A percentile compares a stretch with the other conserved stretches of the same genome.
Conservation (phyloP, 2,329 filamentous ascomycete species). For the Fusarium succisae region DNA sequence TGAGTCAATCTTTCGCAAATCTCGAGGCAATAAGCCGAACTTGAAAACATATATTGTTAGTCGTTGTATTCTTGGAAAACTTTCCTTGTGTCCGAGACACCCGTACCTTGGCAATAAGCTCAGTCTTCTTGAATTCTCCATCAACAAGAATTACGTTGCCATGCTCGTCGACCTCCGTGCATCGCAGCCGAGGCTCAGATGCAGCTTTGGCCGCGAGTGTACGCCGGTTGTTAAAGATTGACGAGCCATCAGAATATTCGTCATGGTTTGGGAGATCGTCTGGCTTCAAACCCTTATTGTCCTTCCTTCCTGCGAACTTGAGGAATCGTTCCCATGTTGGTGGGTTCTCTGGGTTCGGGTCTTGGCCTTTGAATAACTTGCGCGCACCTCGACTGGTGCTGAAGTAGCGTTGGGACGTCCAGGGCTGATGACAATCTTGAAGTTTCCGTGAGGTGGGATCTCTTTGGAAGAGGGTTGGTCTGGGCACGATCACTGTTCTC, state of each 20-base stretch:
- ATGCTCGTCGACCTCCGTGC: slow-evolving; percentile 93
- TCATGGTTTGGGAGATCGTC: slow-evolving; percentile 67
- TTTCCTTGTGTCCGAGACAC: not conserved
- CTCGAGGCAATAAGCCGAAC: slow-evolving; percentile 92
- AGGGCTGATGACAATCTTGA: slow-evolving; percentile 8
- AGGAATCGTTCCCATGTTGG: slow-evolving; percentile 61
- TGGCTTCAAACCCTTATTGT: slow-evolving; percentile 57
- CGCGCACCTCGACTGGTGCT: slow-evolving; percentile 42
- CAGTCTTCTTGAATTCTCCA: slow-evolving; percentile 96
- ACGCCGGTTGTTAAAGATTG: slow-evolving; percentile 74
- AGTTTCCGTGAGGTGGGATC: slow-evolving; percentile 32
- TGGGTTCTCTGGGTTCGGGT: slow-evolving; percentile 34
- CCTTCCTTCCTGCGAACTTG: slow-evolving; percentile 52
- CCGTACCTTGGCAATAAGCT: slow-evolving; percentile 89
- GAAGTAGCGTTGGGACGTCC: slow-evolving; percentile 37
- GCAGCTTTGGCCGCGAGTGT: slow-evolving; percentile 78
- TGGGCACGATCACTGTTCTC: slow-evolving; percentile 32
- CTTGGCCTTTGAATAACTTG: slow-evolving; percentile 35
- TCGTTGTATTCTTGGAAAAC: not conserved
- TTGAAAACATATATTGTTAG: slow-evolving; percentile 47
- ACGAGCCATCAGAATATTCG: slow-evolving; percentile 65
- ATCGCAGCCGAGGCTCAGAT: slow-evolving; percentile 86
- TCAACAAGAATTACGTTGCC: slow-evolving; percentile 93
- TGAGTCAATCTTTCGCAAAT: slow-evolving; percentile 97
- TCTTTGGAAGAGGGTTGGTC: slow-evolving; percentile 45